These are phyloP conservation scores for Strobilomyces confusus DNA, from an alignment of 768 basidiomycete species.

Conservation along the genomic window DNA sequence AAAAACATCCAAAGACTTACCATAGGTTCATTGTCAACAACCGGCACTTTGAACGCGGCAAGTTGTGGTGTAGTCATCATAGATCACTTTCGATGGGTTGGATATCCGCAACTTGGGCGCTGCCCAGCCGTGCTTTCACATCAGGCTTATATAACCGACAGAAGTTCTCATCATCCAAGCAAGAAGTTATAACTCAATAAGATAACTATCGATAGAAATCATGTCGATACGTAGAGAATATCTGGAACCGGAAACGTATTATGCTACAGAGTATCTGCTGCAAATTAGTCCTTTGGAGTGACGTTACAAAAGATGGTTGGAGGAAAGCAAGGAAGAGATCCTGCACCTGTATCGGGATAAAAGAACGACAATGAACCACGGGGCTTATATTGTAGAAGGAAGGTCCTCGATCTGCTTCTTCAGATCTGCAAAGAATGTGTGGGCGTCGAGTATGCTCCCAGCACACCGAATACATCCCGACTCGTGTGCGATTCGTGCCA, in stretches of 20 bases:
- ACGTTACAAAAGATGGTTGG: neutral
- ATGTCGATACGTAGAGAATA: too few relatives aligned
- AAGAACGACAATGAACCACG: neutral
- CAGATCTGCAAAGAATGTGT: constrained; percentile 50
- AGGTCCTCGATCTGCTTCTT: constrained; percentile 55
- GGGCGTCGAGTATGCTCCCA: constrained; percentile 61
- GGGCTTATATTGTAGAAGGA: constrained; percentile 40
- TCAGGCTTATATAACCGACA: neutral
- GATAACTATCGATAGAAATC: neutral
- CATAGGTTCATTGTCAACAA: constrained; percentile 91
- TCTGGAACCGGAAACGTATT: neutral
- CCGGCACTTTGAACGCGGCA: constrained; percentile 82
- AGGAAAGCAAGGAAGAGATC: neutral
- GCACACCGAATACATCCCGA: constrained; percentile 61
- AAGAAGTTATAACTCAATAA: neutral
- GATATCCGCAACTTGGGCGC: neutral
- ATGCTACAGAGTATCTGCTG: too few relatives aligned
- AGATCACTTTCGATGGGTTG: constrained; percentile 12
- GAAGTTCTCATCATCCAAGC: neutral
- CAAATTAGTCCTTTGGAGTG: neutral
- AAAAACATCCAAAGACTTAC: constrained; percentile 37
- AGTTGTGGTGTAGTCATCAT: constrained; percentile 69
- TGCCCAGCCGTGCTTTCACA: neutral
- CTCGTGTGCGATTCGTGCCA: constrained; percentile 46
- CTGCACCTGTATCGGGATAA: neutral